phyloP scores from a whole-genome alignment of 2,329 filamentous ascomycete species.

The Ploettnerulaceae sp. region DNA sequence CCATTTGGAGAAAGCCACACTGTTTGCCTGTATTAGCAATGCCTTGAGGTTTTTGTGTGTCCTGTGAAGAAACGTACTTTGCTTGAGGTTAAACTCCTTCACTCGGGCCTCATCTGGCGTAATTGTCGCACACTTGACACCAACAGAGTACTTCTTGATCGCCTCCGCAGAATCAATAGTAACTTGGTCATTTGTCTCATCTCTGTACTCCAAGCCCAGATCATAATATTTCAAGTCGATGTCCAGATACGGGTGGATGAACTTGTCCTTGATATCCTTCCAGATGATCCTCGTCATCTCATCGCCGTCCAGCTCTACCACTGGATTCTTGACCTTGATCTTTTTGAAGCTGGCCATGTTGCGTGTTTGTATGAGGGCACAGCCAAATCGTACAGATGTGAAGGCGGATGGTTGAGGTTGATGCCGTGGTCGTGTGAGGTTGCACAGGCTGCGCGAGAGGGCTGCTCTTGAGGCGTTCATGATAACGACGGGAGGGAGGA shows the following conservation, averaged over 20 bases:
- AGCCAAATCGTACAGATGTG: conserved; percentile 18
- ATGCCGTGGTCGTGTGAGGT: background rate
- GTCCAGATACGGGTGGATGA: conserved; percentile 93
- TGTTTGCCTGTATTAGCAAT: conserved; percentile 35
- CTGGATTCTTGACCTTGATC: conserved; percentile 99
- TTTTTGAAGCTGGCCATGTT: conserved; percentile 62
- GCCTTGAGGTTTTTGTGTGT: background rate
- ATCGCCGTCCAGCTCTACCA: conserved; percentile 93
- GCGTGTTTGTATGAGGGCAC: conserved; percentile 36
- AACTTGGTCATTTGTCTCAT: conserved; percentile 94
- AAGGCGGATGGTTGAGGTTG: conserved; percentile 1
- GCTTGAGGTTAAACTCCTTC: conserved; percentile 97
- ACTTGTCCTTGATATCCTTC: conserved; percentile 98
- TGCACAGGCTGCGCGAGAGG: conserved; percentile 15
- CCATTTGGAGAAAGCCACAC: conserved; percentile 99
- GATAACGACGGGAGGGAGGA: conserved; percentile 6
- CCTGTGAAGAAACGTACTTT: conserved; percentile 60
- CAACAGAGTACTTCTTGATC: conserved; percentile 98
- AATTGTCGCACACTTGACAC: conserved; percentile 99
- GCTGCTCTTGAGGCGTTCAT: conserved; percentile 19
- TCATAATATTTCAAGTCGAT: conserved; percentile 99
- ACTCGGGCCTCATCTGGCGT: conserved; percentile 96
- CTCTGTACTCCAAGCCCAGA: conserved; percentile 86
- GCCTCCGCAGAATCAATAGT: conserved; percentile 92
- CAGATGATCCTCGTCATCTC: conserved; percentile 99